Conservation (phyloP, 148 eudicot species). For the Vaccinium myrtillus region DNA sequence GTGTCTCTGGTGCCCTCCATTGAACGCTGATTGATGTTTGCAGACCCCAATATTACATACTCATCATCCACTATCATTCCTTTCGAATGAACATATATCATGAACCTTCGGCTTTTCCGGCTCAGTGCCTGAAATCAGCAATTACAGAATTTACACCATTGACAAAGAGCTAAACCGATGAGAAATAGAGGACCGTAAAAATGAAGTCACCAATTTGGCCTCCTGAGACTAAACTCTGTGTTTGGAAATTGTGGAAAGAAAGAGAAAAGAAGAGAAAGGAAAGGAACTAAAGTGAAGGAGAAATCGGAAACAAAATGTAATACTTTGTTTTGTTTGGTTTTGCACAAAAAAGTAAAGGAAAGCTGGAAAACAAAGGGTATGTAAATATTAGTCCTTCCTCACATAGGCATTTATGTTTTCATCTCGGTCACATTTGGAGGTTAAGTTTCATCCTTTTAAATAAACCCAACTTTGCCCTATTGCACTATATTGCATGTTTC, state of each 20-base stretch:
- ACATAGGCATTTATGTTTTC: no score
- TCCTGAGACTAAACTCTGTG: not conserved
- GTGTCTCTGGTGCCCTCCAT: slow-evolving; percentile 97
- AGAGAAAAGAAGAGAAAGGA: not conserved
- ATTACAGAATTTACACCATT: slow-evolving; percentile 8
- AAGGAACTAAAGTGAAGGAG: not conserved
- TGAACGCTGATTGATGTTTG: slow-evolving; percentile 93
- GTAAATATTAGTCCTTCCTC: no score
- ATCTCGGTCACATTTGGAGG: no score
- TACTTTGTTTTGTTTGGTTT: not conserved
- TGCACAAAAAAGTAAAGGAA: not conserved
- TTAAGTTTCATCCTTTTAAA: no score
- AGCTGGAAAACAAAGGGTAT: not conserved
- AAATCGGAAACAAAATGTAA: not conserved
- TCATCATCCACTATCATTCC: slow-evolving; percentile 99
- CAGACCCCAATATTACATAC: slow-evolving; percentile 87
- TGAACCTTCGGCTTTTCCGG: slow-evolving; percentile 73
- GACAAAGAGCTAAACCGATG: not conserved
- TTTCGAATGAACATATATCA: slow-evolving; percentile 98
- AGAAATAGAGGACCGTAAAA: not conserved
- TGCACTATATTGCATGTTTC: no score
- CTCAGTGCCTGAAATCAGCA: slow-evolving; percentile 54
- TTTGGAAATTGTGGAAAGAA: not conserved
- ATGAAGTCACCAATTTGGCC: not conserved
- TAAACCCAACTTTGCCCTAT: no score